Evolutionary conservation across 768 basidiomycete species (phyloP).

Genomic region (Trametes gibbosa): DNA sequence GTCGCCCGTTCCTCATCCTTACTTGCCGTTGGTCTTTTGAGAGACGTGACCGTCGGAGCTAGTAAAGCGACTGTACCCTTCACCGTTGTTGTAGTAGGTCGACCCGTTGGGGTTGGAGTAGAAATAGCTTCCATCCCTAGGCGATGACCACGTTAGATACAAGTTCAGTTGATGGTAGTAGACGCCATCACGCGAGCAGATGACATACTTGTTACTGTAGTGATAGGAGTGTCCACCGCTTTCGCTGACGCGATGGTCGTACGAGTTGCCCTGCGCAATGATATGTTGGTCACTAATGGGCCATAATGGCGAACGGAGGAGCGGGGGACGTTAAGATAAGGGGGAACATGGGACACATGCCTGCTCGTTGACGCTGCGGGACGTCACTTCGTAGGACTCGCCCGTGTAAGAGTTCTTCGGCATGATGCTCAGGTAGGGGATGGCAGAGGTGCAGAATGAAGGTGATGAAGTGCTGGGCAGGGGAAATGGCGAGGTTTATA

Average conservation of each 20-base stretch:
- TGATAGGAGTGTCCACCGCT: slow-evolving; percentile 48
- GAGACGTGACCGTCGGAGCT: slow-evolving; percentile 34
- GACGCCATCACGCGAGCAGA: no score
- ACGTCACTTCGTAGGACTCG: slow-evolving; percentile 21
- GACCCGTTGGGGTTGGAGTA: slow-evolving; percentile 60
- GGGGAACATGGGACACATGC: slow-evolving; percentile 30
- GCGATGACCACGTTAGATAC: not conserved
- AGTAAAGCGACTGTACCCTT: slow-evolving; percentile 49
- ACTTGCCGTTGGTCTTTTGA: not conserved
- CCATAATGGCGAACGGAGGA: no score
- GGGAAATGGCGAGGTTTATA: not conserved
- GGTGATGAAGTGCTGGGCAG: not conserved
- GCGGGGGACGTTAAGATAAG: not conserved
- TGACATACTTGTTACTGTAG: slow-evolving; percentile 58
- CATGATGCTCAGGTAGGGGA: slow-evolving; percentile 9
- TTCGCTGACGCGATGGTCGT: slow-evolving; percentile 51
- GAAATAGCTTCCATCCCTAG: slow-evolving; percentile 60
- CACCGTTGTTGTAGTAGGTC: slow-evolving; percentile 54
- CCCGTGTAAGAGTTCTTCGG: slow-evolving; percentile 15
- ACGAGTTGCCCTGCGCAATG: slow-evolving; percentile 55
- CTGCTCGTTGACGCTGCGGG: slow-evolving; percentile 46
- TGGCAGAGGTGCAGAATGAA: not conserved
- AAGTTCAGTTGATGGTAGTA: no score
- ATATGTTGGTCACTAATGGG: not conserved
- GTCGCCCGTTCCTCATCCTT: not conserved